A percentile compares a stretch with the other conserved stretches of the same genome.
These are phyloP conservation scores for Rosa chinensis DNA, from an alignment of 306 rosid genomes.

Conservation along the genomic window DNA sequence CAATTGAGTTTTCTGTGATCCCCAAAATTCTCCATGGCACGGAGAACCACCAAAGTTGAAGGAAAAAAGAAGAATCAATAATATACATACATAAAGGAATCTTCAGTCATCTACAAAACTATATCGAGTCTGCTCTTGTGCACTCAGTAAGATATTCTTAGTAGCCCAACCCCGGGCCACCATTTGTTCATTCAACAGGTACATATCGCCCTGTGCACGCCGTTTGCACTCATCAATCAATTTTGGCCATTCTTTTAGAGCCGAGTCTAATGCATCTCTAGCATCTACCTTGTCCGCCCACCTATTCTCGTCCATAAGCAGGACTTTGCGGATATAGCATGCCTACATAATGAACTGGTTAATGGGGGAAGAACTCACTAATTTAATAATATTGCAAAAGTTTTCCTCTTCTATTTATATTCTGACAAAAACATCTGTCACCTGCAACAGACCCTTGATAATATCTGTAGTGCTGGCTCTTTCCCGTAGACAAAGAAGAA, in stretches of 20 bases:
- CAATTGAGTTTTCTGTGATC: neutral
- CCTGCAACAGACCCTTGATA: conserved; percentile 79
- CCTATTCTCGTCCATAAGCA: conserved; percentile 32
- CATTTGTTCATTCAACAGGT: conserved; percentile 53
- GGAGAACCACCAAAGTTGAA: conserved; percentile 17
- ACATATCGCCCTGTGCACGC: conserved; percentile 48
- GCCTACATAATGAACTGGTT: conserved; percentile 42
- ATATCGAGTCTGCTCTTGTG: conserved; percentile 61
- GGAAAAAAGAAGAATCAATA: neutral
- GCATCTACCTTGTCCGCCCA: conserved; percentile 41
- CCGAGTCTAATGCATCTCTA: conserved; percentile 32
- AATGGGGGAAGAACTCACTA: neutral
- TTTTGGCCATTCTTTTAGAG: conserved; percentile 52
- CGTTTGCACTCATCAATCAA: conserved; percentile 59
- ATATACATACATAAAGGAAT: neutral
- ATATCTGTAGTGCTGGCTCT: conserved; percentile 55
- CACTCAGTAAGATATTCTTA: conserved; percentile 58
- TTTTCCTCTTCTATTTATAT: neutral
- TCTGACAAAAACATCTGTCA: conserved; percentile 16
- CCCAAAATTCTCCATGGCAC: conserved; percentile 23
- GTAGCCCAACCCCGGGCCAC: conserved; percentile 60
- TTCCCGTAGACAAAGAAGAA: conserved; percentile 77
- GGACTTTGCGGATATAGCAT: conserved; percentile 56
- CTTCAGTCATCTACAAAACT: conserved; percentile 53
- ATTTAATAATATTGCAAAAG: neutral